These are phyloP conservation scores for Penicillium chermesinum DNA, from an alignment of 495 filamentous ascomycete species.

Conservation along the genomic window DNA sequence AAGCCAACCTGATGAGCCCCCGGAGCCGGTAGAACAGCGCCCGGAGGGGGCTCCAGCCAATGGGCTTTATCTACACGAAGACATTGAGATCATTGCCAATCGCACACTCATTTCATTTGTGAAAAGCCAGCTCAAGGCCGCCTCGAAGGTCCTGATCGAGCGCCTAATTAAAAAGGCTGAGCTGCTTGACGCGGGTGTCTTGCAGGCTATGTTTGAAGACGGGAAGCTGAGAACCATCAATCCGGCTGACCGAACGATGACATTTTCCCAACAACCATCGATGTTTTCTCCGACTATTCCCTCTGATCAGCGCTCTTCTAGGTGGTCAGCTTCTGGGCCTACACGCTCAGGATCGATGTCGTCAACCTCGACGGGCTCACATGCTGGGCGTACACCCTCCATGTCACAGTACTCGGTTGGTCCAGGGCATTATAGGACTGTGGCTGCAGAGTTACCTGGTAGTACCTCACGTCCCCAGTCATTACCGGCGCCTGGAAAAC, in stretches of 20 bases:
- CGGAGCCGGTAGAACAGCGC: slow-evolving; percentile 52
- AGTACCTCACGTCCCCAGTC: not conserved
- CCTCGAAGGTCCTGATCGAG: slow-evolving; percentile 61
- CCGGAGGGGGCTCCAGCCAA: slow-evolving; percentile 41
- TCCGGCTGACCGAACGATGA: slow-evolving; percentile 17
- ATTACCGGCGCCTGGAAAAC: not conserved
- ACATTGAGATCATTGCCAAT: slow-evolving; percentile 73
- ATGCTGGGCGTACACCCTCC: not conserved
- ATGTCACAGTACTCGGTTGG: not conserved
- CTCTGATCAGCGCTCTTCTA: not conserved
- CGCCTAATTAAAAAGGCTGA: slow-evolving; percentile 57
- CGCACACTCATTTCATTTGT: slow-evolving; percentile 66
- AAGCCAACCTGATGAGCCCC: slow-evolving; percentile 56
- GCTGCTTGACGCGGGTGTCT: slow-evolving; percentile 24
- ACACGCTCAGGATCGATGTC: slow-evolving; percentile 1
- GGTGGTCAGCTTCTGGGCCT: not conserved
- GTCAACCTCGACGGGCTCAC: not conserved
- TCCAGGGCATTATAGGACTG: not conserved
- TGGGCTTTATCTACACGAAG: slow-evolving; percentile 71
- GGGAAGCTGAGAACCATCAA: slow-evolving; percentile 26
- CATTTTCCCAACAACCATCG: not conserved
- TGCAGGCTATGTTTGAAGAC: slow-evolving; percentile 25
- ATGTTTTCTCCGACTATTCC: not conserved
- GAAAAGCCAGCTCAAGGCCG: slow-evolving; percentile 68
- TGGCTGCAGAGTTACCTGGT: slow-evolving; percentile 1